Evolutionary conservation across 345 rosid species (phyloP).

Genomic region (Populus deltoides): DNA sequence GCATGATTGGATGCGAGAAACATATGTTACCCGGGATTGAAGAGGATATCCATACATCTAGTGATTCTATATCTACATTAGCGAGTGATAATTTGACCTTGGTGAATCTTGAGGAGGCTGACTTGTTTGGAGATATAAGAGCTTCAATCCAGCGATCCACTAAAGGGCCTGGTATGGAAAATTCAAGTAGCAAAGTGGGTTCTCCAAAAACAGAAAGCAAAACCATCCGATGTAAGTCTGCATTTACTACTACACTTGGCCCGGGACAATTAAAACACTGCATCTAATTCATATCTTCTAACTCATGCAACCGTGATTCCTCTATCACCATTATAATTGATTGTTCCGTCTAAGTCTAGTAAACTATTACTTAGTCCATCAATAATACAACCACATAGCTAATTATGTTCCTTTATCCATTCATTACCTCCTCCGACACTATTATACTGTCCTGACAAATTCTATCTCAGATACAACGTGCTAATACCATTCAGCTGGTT

Average conservation of each 20-base stretch:
- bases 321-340: neutral
- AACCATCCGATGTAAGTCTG: slow-evolving; percentile 46
- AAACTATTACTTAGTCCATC: neutral
- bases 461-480: neutral
- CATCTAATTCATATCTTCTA: neutral
- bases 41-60: slow-evolving; percentile 67
- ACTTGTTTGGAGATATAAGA: slow-evolving; percentile 67
- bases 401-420: neutral
- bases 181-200: slow-evolving; percentile 33
- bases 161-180: slow-evolving; percentile 24
- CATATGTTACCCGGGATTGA: slow-evolving; percentile 52
- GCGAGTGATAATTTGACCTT: slow-evolving; percentile 59
- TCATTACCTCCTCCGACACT: neutral
- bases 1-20: slow-evolving; percentile 53
- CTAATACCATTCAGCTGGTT: neutral
- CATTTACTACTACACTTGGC: neutral
- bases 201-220: slow-evolving; percentile 22
- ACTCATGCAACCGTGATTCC: neutral
- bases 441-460: neutral
- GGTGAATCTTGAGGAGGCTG: slow-evolving; percentile 49
- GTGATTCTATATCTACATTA: slow-evolving; percentile 71
- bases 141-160: slow-evolving; percentile 72
- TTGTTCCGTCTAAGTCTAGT: too few species aligned
- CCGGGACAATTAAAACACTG: neutral
- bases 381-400: neutral